A percentile compares a stretch with the other conserved stretches of the same genome.
phyloP scores from a whole-genome alignment of 2,329 filamentous ascomycete species.

The Magnaporthiopsis rhizophila region DNA sequence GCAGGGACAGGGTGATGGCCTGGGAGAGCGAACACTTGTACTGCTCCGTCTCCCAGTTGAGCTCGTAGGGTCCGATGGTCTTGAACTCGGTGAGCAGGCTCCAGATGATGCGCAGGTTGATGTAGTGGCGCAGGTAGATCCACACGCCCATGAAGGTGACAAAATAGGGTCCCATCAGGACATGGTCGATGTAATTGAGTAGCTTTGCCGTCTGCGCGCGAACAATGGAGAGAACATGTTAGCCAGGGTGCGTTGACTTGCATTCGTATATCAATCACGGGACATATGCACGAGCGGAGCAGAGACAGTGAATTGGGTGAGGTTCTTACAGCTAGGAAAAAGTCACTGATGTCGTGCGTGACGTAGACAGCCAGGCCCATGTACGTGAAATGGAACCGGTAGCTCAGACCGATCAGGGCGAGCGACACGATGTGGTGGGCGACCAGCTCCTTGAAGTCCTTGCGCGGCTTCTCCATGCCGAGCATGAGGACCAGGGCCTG shows the following conservation, averaged over 20 bases:
- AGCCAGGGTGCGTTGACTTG: background rate
- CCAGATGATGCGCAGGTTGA: constrained; percentile 70
- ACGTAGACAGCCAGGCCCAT: constrained; percentile 91
- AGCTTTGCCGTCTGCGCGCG: constrained; percentile 69
- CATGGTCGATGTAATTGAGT: constrained; percentile 80
- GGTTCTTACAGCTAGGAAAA: constrained; percentile 76
- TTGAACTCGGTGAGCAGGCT: constrained; percentile 69
- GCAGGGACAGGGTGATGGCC: constrained; percentile 56
- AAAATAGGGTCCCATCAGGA: constrained; percentile 77
- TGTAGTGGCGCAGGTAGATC: constrained; percentile 84
- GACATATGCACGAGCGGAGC: background rate
- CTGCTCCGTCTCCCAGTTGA: constrained; percentile 69
- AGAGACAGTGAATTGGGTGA: too few species aligned
- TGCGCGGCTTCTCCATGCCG: constrained; percentile 84
- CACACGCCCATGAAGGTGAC: constrained; percentile 72
- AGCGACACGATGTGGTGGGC: constrained; percentile 87
- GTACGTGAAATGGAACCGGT: constrained; percentile 94
- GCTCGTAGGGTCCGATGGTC: constrained; percentile 64
- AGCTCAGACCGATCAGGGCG: constrained; percentile 74
- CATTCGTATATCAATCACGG: background rate
- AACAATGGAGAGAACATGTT: constrained; percentile 12
- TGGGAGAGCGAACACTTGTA: constrained; percentile 70
- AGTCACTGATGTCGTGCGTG: constrained; percentile 89
- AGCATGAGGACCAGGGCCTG: constrained; percentile 82
- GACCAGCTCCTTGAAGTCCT: constrained; percentile 91